phyloP scores from a whole-genome alignment of 768 basidiomycete species.

The Termitomyces sp. region DNA sequence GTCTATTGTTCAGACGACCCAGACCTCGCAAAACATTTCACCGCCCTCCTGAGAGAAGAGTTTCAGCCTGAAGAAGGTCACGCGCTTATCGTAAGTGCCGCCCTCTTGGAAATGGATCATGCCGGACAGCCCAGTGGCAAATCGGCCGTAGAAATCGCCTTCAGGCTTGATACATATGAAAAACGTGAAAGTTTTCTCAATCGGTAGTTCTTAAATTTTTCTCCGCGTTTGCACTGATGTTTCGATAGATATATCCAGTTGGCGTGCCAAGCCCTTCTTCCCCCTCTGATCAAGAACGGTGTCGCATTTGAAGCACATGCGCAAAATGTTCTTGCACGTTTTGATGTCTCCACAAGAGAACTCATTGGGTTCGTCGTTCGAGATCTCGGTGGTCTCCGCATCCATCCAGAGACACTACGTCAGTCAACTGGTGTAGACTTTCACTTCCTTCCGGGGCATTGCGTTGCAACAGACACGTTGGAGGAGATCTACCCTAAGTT shows the following conservation, averaged over 20 bases:
- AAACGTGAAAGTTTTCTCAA: constrained; percentile 44
- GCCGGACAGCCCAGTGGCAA: constrained; percentile 31
- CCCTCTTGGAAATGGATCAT: constrained; percentile 50
- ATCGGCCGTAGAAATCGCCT: constrained; percentile 42
- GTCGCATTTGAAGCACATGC: constrained; percentile 62
- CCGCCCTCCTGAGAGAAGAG: constrained; percentile 42
- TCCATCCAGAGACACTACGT: constrained; percentile 45
- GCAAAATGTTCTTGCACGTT: constrained; percentile 49
- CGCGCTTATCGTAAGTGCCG: constrained; percentile 44
- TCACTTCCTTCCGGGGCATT: constrained; percentile 48
- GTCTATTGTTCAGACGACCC: constrained; percentile 37
- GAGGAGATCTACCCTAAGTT: constrained; percentile 52
- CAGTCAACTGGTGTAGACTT: constrained; percentile 46
- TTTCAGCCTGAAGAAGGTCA: constrained; percentile 35
- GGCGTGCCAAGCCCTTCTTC: constrained; percentile 47
- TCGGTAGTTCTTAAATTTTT: constrained; percentile 26
- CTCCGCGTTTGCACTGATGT: not conserved
- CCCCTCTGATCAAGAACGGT: constrained; percentile 47
- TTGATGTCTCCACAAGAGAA: constrained; percentile 35
- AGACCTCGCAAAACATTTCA: constrained; percentile 48
- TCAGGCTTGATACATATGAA: constrained; percentile 39
- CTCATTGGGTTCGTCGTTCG: constrained; percentile 49
- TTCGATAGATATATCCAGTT: constrained; percentile 40
- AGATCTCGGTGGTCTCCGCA: constrained; percentile 53
- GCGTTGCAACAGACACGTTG: constrained; percentile 40